phyloP scores from a whole-genome alignment of 169 alveolate species.

The Babesia bigemina region DNA sequence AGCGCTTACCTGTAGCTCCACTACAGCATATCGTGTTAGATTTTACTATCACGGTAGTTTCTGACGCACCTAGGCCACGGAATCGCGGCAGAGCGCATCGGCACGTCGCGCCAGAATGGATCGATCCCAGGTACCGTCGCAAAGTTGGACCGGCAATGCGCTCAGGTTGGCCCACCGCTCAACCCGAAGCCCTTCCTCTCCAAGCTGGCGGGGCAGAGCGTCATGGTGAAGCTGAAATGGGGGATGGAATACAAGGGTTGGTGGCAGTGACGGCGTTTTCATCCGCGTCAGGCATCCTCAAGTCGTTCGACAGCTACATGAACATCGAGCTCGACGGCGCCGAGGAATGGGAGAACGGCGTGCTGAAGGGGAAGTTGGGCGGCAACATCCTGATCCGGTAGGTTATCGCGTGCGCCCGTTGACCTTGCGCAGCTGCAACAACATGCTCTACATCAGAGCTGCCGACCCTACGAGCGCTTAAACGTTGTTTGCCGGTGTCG shows the following conservation, averaged over 20 bases:
- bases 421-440: conserved; percentile 43
- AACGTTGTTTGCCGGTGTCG: not conserved
- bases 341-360: conserved; percentile 93
- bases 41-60: no score
- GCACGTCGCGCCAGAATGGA: conserved; percentile 4
- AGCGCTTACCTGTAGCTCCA: no score
- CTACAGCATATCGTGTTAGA: no score
- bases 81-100: not conserved
- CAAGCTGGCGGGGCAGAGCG: conserved; percentile 86
- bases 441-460: conserved; percentile 47
- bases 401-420: not conserved
- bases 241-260: conserved; percentile 94
- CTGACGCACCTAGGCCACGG: not conserved
- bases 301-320: conserved; percentile 91
- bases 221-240: conserved; percentile 91
- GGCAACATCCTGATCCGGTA: conserved; percentile 86
- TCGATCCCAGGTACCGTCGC: conserved; percentile 17
- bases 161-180: conserved; percentile 81
- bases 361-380: conserved; percentile 85
- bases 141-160: not conserved
- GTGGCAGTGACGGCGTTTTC: conserved; percentile 37
- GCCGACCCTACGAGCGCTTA: not conserved
- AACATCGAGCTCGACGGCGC: conserved; percentile 86
- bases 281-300: conserved; percentile 72
- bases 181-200: conserved; percentile 94